Evolutionary conservation across 441 rosid species (phyloP), one percentile per base, ranked within the genome.

Genomic region (Brassica balearica): DNA sequence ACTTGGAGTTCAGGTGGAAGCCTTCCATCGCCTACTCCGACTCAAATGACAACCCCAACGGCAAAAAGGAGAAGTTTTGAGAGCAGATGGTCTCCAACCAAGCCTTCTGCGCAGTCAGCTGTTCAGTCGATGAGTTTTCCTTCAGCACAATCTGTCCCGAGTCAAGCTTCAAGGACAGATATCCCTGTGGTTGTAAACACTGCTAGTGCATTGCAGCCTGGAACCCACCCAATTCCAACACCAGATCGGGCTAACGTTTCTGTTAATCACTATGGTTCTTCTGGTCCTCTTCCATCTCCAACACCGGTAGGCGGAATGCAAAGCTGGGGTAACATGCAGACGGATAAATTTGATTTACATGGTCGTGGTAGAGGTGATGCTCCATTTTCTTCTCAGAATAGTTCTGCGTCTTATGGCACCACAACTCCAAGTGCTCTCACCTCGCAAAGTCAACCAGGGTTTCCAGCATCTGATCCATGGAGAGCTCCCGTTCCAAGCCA

Each of bases 1-100:
- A 81, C 82, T 74, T 89, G 92, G 97, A 75, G 76, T 83, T 80
- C 87, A 77, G 87, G 88, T 7, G 83, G 88, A 59, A 91, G 87
- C 79, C 94, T 95, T 73, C 99, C 93, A 29, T 95, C 99, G 56
- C 97, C 97, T 60, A 92, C 99, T 72, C 99, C 98, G 7, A 84
- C 83, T 74, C 97, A 84, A 84, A 77, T 84, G 66, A 66, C 81
- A 14, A 60, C 82, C 8, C 88, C 84, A 59, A 70, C 80, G 9
- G 43, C 79, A 6, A 89, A 70, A 78, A 88, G 79, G 34, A 85
- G 81, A 75, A 77, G 34, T 2, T 83, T 81, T 77, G 92, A 89
- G 85, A 90, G 86, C 71, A 85, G 85, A 77, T 88, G 92, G 97
- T 90, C 97, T 12, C 88, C 95, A 25, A 86, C 63, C 59, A 87